phyloP scores from a whole-genome alignment of 768 basidiomycete genomes.

The Lepiota subincarnata region DNA sequence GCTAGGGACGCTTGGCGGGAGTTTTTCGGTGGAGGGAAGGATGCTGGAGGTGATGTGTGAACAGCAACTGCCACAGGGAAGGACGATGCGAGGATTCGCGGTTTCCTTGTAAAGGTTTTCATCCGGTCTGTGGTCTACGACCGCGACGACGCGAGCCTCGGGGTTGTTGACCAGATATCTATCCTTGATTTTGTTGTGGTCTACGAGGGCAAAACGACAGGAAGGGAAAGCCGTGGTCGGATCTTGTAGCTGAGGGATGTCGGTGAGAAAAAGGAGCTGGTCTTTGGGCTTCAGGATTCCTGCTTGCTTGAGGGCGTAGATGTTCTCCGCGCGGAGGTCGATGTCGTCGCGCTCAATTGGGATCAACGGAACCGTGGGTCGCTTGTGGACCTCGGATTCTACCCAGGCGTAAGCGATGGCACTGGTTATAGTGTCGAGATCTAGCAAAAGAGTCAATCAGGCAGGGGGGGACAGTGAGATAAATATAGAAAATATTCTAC shows the following conservation, averaged over 20 bases:
- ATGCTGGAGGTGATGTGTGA: slow-evolving; percentile 42
- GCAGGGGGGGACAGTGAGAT: not conserved
- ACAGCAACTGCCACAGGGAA: slow-evolving; percentile 75
- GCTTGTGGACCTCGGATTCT: slow-evolving; percentile 49
- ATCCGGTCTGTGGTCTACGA: slow-evolving; percentile 93
- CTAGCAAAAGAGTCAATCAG: slow-evolving; percentile 35
- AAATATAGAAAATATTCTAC: slow-evolving; percentile 33
- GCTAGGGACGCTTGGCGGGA: slow-evolving; percentile 27
- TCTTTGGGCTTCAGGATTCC: slow-evolving; percentile 45
- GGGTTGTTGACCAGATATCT: slow-evolving; percentile 38
- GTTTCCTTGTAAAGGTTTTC: slow-evolving; percentile 61
- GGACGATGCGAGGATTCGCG: slow-evolving; percentile 64
- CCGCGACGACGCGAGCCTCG: slow-evolving; percentile 55
- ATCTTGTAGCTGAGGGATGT: slow-evolving; percentile 43
- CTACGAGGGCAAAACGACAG: slow-evolving; percentile 74
- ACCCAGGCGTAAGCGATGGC: slow-evolving; percentile 84
- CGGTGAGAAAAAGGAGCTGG: slow-evolving; percentile 64
- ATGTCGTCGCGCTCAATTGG: slow-evolving; percentile 69
- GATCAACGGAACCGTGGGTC: slow-evolving; percentile 64
- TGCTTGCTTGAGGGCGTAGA: slow-evolving; percentile 64
- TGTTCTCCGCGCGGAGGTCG: slow-evolving; percentile 81
- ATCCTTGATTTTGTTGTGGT: slow-evolving; percentile 74
- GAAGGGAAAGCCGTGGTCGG: slow-evolving; percentile 38
- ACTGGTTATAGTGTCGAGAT: slow-evolving; percentile 87
- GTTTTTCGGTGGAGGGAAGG: slow-evolving; percentile 15